Base-by-base conservation (phyloP, 2,329 filamentous ascomycete species). In the Fusarium coicis region DNA sequence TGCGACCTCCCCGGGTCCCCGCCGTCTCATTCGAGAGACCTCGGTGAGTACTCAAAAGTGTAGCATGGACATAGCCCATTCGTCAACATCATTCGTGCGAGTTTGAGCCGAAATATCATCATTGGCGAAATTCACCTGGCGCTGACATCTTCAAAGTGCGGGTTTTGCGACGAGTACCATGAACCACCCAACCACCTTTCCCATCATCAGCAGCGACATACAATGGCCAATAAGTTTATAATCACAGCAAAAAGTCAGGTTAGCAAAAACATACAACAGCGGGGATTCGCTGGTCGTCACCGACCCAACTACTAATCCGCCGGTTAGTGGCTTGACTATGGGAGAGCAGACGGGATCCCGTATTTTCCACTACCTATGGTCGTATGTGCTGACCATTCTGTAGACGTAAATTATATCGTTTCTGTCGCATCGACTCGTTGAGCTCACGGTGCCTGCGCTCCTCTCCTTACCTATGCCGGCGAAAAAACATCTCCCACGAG, bases 371-470 rank as follows among this genome's bases (percentile, higher is more conserved):
- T 47, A 47, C 44, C 44, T 28, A 28, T 47, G 44, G 44, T 47
- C 44, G 44, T 47, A 47, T 47, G 44, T 47, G 5, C 26, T 47
- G 1, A 21, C 0, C 2, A 5, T 2, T 30, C 14, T 21, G 19
- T 47, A 21, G 14, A 6, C 0, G 9, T 10, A 47, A 14, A 16
- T 8, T 30, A 47, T 47, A 47, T 0, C 0, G 4, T 16, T 15
- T 0, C 1, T 0, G 0, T 4, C 4, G 5, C 6, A 2, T 21
- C 9, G 18, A 30, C 9, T 47, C 6, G 9, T 30, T 8, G 4
- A 47, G 19, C 19, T 21, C 4, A 8, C 6, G n/a, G n/a, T n/a
- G n/a, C n/a, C n/a, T n/a, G n/a, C n/a, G n/a, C n/a, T n/a, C n/a
- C n/a, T n/a, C n/a, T n/a, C n/a, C n/a, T n/a, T n/a, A n/a, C n/a